Percentiles rank a stretch among this genome's conserved stretches.
These are phyloP conservation scores for Anastatica hierochuntica DNA, from an alignment of 345 rosid genomes.

Conservation along the genomic window DNA sequence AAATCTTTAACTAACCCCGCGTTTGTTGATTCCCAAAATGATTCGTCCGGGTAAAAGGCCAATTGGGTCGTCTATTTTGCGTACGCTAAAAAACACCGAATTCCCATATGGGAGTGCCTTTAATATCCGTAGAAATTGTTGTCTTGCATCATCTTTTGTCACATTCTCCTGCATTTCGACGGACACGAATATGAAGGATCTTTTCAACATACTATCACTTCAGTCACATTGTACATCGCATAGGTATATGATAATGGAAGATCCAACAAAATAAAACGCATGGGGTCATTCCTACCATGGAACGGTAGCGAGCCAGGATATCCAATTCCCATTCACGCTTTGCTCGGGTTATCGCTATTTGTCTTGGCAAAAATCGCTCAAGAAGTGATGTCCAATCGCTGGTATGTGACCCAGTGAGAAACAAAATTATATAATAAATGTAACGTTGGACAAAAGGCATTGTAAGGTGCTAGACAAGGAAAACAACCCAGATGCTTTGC, in stretches of 20 bases:
- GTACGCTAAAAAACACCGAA: slow-evolving; percentile 84
- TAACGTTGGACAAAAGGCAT: not conserved
- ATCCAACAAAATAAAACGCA: not conserved
- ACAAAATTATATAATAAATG: not conserved
- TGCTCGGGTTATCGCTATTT: slow-evolving; percentile 90
- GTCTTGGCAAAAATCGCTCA: slow-evolving; percentile 85
- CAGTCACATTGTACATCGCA: not conserved
- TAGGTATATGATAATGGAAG: not conserved
- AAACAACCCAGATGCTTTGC: no score
- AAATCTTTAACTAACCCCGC: slow-evolving; percentile 98
- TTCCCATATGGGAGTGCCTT: slow-evolving; percentile 85
- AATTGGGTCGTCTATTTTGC: slow-evolving; percentile 97
- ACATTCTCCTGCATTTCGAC: slow-evolving; percentile 53
- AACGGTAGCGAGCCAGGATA: slow-evolving; percentile 78
- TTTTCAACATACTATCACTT: slow-evolving; percentile 3
- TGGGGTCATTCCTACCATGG: slow-evolving; percentile 47
- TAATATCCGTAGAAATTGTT: slow-evolving; percentile 76
- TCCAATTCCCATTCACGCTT: slow-evolving; percentile 95
- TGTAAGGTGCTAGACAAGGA: no score
- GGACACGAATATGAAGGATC: slow-evolving; percentile 9
- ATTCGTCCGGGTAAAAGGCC: slow-evolving; percentile 93
- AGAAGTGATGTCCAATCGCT: slow-evolving; percentile 91
- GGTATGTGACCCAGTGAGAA: slow-evolving; percentile 19
- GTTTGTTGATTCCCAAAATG: slow-evolving; percentile 87
- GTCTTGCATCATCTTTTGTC: slow-evolving; percentile 94